Conservation (phyloP, 352 stramenopile species). For the Blastocystis sp. region DNA sequence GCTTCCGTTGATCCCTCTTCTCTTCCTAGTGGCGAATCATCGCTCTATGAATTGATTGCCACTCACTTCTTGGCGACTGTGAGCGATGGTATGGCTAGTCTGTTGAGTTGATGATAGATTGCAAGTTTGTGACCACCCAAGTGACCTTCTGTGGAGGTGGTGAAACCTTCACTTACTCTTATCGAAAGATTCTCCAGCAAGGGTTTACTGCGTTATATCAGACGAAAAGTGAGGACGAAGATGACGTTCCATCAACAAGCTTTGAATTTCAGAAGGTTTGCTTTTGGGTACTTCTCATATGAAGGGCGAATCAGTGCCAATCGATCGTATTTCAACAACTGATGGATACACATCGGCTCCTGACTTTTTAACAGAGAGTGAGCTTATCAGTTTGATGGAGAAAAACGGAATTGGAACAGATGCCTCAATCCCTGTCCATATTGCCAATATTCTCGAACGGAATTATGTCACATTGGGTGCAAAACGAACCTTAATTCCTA, state of each 20-base stretch:
- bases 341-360: slow-evolving; percentile 42
- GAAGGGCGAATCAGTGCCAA: neutral
- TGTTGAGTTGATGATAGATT: slow-evolving; percentile 68
- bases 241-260: neutral
- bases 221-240: neutral
- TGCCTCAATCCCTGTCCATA: slow-evolving; percentile 71
- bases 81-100: slow-evolving; percentile 66
- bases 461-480: slow-evolving; percentile 70
- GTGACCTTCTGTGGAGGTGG: slow-evolving; percentile 69
- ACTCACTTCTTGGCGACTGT: slow-evolving; percentile 80
- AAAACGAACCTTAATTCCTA: slow-evolving; percentile 68
- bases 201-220: slow-evolving; percentile 1
- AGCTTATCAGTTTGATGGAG: slow-evolving; percentile 73
- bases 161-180: slow-evolving; percentile 69
- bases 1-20: slow-evolving; percentile 64
- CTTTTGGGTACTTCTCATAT: neutral
- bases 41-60: slow-evolving; percentile 77
- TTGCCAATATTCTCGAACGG: slow-evolving; percentile 72
- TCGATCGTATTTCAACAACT: neutral
- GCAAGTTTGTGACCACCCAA: slow-evolving; percentile 68
- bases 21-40: slow-evolving; percentile 71
- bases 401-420: slow-evolving; percentile 72
- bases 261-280: neutral
- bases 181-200: slow-evolving; percentile 69
- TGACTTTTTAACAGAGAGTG: slow-evolving; percentile 70